Base-by-base conservation (phyloP, 164 flowering plant genomes). In the Brasenia schreberi region DNA sequence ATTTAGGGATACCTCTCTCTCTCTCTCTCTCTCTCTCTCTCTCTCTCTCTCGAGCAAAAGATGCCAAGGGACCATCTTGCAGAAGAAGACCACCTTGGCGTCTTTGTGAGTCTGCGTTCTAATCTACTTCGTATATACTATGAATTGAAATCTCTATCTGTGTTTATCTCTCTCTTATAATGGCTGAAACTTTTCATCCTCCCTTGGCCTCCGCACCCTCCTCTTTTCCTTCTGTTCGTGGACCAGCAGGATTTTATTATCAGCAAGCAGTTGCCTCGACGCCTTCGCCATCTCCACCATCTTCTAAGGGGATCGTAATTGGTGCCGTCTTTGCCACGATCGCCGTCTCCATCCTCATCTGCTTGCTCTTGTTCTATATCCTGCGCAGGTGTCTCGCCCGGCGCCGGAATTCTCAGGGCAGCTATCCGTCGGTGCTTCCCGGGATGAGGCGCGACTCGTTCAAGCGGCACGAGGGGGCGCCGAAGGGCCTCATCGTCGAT, bases 401-500 rank as follows among this genome's bases (percentile, higher is more conserved):
- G 53, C 1, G 11, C 12, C 53, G 53, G 11, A 12, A 12, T 7
- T 12, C 1, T 7, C 53, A 45, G 53, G 12, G 53, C 5, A 45
- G 53, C 53, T 12, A 45, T 7, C 12, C 53, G 11, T 12, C 53
- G 7, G 11, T 45, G 5, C 12, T 45, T 12, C 5, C 53, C 6
- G 7, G 7, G 11, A 45, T 12, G 11, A 45, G 53, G 53, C 53
- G 53, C 53, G 53, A 45, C 53, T 45, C 53, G 11, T 45, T 45
- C 53, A 45, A 12, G 5, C 45, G 81, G 23, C 53, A 75, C 6
- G 77, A 77, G 14, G 86, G 89, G 6, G 76, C 77, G n/a, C 58
- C 80, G 0, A 89, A 84, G 64, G 95, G 91, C 33, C 64, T 85
- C 70, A 80, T 94, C 17, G 93, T 89, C 3, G 99, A 91, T 73